Base-by-base conservation (phyloP, 2,329 filamentous ascomycete genomes). In the Teratosphaeria epicoccoides region DNA sequence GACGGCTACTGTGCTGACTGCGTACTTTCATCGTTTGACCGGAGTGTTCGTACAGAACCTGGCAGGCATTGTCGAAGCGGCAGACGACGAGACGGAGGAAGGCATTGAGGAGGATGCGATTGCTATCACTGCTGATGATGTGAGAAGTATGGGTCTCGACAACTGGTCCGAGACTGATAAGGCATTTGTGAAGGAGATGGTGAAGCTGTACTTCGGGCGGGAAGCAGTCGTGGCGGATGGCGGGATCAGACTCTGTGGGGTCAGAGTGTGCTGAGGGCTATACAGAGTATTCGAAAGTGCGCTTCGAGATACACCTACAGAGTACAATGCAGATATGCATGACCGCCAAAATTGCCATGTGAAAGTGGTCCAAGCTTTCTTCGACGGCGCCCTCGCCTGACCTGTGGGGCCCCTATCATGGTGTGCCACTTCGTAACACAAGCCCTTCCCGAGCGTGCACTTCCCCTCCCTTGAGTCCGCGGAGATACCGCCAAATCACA, bases 11-110 rank as follows among this genome's bases (percentile, higher is more conserved):
- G 80, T 83, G 40, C 79, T 88, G 48, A 86, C 90, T 50, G 83
- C 85, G 1, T 93, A 89, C 67, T 91, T 91, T 67, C 87, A 90
- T 68, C 80, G 86, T 1, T 74, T 88, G 49, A 89, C 87, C 0
- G 78, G 79, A 2, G 75, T 80, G 59, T 75, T 88, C 43, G 70
- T 91, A 22, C 75, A 76, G 0, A 77, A 79, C 2, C 66, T 89
- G 49, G 76, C 77, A 0, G 80, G 83, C 55, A 70, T 87, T 3
- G 77, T 87, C 5, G 76, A 81, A 45, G 57, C 64, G n/a, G 69
- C 69, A 23, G 68, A 69, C 43, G 63, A 64, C 28, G 61, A 61
- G 14, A 65, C 9, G 0, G 71, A 71, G 4, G 66, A 70, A 11
- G 70, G 70, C 4, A 62, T 65, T 14, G 65, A 62, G n/a, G 70